These are phyloP conservation scores for Leishmania lainsoni DNA, from an alignment of 208 protist genomes.

Conservation along the genomic window DNA sequence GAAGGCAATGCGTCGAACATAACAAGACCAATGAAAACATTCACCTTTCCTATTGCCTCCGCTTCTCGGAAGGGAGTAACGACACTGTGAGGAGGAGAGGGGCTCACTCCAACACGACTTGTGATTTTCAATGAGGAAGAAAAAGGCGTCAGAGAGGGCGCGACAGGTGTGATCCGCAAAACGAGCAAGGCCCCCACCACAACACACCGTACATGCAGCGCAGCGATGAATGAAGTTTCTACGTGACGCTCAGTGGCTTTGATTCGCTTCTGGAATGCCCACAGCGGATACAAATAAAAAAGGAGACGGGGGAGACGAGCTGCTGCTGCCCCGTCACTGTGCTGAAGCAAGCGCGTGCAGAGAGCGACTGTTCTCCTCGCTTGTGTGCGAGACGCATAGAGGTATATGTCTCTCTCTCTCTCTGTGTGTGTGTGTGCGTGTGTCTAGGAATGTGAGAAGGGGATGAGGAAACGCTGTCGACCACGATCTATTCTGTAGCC, in stretches of 20 bases:
- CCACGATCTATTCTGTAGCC: background rate
- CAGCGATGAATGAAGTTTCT: background rate
- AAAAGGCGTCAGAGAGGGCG: background rate
- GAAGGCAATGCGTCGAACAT: background rate
- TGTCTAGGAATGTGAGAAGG: background rate
- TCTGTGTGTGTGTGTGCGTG: background rate
- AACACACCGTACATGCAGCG: background rate
- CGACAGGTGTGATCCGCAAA: background rate
- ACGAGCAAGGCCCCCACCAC: background rate
- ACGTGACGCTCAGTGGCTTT: background rate
- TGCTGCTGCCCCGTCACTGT: background rate
- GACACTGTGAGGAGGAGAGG: background rate
- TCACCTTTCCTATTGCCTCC: background rate
- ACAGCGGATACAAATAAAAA: background rate
- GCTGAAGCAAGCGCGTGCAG: background rate
- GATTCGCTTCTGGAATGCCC: background rate
- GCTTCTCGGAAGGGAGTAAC: background rate
- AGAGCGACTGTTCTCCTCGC: background rate
- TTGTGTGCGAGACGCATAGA: background rate
- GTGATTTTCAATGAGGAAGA: background rate
- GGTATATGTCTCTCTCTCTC: background rate
- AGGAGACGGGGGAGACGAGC: background rate
- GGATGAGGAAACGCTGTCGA: background rate
- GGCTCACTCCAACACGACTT: background rate
- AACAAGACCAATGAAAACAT: too few relatives aligned